These are phyloP conservation scores for Bauhinia variegata DNA, from an alignment of 306 rosid genomes.

Conservation along the genomic window DNA sequence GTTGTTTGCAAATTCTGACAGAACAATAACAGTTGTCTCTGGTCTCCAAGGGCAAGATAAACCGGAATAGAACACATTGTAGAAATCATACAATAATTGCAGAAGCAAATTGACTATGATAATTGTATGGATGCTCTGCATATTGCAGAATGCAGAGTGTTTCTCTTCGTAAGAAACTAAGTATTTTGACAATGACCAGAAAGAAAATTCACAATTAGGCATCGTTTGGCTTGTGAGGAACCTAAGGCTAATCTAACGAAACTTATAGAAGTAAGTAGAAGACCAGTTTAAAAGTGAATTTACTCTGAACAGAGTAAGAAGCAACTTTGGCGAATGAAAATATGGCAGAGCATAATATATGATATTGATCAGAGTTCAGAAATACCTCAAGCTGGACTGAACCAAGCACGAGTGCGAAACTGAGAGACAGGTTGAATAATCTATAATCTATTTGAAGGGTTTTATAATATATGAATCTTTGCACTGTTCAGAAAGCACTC, in stretches of 20 bases:
- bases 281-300: slow-evolving; percentile 1
- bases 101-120: slow-evolving; percentile 14
- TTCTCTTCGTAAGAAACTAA: slow-evolving; percentile 7
- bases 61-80: slow-evolving; percentile 26
- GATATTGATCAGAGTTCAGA: not conserved
- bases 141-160: slow-evolving; percentile 21
- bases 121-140: slow-evolving; percentile 28
- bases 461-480: slow-evolving; percentile 4
- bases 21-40: slow-evolving; percentile 20
- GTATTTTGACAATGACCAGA: not conserved
- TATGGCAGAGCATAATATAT: not conserved
- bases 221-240: not conserved
- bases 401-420: slow-evolving; percentile 16
- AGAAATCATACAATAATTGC: not conserved
- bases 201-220: not conserved
- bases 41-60: not conserved
- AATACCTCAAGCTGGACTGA: slow-evolving; percentile 42
- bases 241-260: slow-evolving; percentile 2
- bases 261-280: not conserved
- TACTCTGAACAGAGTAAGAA: not conserved
- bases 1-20: slow-evolving; percentile 37
- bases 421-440: not conserved
- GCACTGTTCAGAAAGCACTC: slow-evolving; percentile 11
- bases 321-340: not conserved
- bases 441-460: not conserved